Conservation (phyloP, 2,329 filamentous ascomycete species). For the Akanthomyces uredinophilus region DNA sequence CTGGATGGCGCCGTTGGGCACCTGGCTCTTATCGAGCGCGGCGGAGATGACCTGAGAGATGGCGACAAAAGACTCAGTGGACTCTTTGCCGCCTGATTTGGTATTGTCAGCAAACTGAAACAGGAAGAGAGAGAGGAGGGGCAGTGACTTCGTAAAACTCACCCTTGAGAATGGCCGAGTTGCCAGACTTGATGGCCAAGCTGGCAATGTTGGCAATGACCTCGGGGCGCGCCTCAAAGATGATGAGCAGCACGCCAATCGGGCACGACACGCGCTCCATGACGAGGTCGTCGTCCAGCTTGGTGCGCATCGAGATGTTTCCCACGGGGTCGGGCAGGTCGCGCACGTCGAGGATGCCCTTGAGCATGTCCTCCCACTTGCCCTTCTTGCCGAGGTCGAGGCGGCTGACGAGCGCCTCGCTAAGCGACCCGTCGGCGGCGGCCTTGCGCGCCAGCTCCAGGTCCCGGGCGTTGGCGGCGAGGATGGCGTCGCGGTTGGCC, state of each 20-base stretch:
- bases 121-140: background rate
- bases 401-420: conserved; percentile 77
- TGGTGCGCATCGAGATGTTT: conserved; percentile 74
- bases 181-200: conserved; percentile 93
- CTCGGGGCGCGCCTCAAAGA: conserved; percentile 95
- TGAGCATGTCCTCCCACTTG: conserved; percentile 97
- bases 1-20: conserved; percentile 84
- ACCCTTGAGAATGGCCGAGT: conserved; percentile 93
- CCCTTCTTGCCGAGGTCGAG: conserved; percentile 80
- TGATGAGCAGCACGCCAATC: conserved; percentile 95
- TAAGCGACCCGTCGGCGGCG: conserved; percentile 69
- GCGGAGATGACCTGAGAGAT: conserved; percentile 81
- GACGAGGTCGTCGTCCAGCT: conserved; percentile 78
- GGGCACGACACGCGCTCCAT: conserved; percentile 88
- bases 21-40: conserved; percentile 65
- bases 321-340: conserved; percentile 85
- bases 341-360: conserved; percentile 86
- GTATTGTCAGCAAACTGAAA: background rate
- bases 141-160: background rate
- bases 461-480: conserved; percentile 82
- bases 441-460: conserved; percentile 68
- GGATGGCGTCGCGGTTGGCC: conserved; percentile 65
- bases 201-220: conserved; percentile 98
- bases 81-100: conserved; percentile 76
- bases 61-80: conserved; percentile 86